These are phyloP conservation scores for Arachnomyces sp. DNA, from an alignment of 2,329 filamentous ascomycete species.

Conservation along the genomic window DNA sequence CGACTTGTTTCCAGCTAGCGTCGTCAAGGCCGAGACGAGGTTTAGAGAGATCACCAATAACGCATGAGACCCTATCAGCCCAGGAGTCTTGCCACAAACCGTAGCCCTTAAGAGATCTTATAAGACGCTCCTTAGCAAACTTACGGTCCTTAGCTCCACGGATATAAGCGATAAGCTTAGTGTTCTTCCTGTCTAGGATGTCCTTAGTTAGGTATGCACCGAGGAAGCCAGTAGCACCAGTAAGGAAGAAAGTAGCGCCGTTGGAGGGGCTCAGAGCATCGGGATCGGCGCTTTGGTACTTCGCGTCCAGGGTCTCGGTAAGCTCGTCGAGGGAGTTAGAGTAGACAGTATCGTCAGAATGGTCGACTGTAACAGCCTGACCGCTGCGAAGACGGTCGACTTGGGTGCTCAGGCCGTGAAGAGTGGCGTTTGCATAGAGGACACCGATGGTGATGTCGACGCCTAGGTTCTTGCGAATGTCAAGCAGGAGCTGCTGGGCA, in stretches of 20 bases:
- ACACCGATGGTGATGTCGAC: conserved; percentile 17
- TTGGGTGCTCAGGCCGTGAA: conserved; percentile 42
- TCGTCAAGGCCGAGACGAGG: conserved; percentile 64
- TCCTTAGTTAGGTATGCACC: conserved; percentile 73
- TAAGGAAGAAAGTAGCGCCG: conserved; percentile 62
- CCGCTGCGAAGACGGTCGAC: conserved; percentile 44
- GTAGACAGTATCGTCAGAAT: too few species aligned
- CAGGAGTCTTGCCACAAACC: conserved; percentile 57
- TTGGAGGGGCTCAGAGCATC: conserved; percentile 17
- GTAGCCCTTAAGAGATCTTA: conserved; percentile 63
- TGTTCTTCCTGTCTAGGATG: conserved; percentile 53
- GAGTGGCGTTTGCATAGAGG: conserved; percentile 20
- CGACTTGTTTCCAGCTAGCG: conserved; percentile 56
- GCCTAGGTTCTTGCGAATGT: conserved; percentile 51
- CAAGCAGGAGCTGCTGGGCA: conserved; percentile 71
- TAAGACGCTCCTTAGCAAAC: conserved; percentile 56
- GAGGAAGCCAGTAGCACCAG: conserved; percentile 83
- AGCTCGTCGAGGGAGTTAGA: too few species aligned
- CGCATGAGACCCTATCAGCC: conserved; percentile 51
- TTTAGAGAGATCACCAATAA: conserved; percentile 66
- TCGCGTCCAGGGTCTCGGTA: conserved; percentile 38
- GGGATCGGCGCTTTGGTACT: conserved; percentile 25
- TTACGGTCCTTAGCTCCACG: conserved; percentile 53
- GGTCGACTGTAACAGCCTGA: conserved; percentile 36
- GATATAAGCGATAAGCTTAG: conserved; percentile 66